These are phyloP conservation scores for Phoma herbarum DNA, from an alignment of 2,329 filamentous ascomycete genomes.

Conservation along the genomic window DNA sequence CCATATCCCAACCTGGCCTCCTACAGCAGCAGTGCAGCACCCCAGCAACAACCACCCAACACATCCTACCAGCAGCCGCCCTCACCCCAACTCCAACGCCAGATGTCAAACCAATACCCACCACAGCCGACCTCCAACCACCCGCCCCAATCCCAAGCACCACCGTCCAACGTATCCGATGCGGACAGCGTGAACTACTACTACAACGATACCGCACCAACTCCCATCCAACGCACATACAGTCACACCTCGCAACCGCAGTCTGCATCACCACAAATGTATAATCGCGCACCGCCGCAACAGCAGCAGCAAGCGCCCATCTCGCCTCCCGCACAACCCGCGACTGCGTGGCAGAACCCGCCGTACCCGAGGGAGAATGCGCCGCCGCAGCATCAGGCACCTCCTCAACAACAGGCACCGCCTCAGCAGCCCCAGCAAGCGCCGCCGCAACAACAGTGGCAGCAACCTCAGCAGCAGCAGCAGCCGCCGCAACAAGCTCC, in stretches of 20 bases:
- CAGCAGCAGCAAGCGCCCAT: constrained; percentile 36
- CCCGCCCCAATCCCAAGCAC: constrained; percentile 48
- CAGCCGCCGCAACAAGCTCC: constrained; percentile 35
- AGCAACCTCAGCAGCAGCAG: constrained; percentile 24
- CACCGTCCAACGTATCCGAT: constrained; percentile 45
- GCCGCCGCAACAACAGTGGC: constrained; percentile 30
- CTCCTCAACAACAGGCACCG: constrained; percentile 22
- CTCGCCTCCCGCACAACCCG: constrained; percentile 43
- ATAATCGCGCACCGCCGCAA: constrained; percentile 36
- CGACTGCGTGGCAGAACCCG: constrained; percentile 43
- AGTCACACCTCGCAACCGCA: constrained; percentile 47
- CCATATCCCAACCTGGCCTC: constrained; percentile 46
- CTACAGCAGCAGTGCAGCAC: constrained; percentile 29
- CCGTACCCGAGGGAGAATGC: constrained; percentile 45
- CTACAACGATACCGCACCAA: constrained; percentile 40
- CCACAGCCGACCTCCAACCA: constrained; percentile 43
- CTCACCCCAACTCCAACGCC: constrained; percentile 51
- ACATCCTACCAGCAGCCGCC: constrained; percentile 43
- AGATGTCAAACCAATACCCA: constrained; percentile 46
- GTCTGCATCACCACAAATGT: constrained; percentile 48
- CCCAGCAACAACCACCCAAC: constrained; percentile 37
- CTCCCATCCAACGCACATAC: constrained; percentile 41
- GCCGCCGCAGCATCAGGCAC: constrained; percentile 28
- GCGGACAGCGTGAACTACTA: constrained; percentile 47
- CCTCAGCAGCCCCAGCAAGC: constrained; percentile 16